Conservation (phyloP, 2,329 filamentous ascomycete species). For the Pestalotiopsis sp. region DNA sequence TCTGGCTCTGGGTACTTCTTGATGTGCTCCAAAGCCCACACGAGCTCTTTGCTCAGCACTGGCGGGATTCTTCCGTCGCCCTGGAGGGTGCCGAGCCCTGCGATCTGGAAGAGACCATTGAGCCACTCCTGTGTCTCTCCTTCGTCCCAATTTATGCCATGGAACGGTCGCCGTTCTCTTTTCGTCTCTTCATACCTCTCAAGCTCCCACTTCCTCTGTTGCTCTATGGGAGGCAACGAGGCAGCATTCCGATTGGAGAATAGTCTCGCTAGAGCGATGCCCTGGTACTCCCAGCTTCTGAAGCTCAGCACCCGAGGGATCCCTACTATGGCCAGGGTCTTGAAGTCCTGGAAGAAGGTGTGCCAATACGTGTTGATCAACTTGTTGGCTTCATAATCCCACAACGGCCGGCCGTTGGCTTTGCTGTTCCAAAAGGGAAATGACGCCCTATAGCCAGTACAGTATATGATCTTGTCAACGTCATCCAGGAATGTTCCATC, state of each 20-base stretch:
- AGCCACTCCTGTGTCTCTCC: slow-evolving; percentile 55
- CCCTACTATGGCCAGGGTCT: slow-evolving; percentile 54
- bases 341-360: slow-evolving; percentile 52
- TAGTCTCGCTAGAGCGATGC: slow-evolving; percentile 52
- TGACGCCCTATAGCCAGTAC: slow-evolving; percentile 45
- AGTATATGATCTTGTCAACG: slow-evolving; percentile 44
- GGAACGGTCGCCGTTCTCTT: slow-evolving; percentile 46
- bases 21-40: slow-evolving; percentile 52
- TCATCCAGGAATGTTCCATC: slow-evolving; percentile 39
- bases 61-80: slow-evolving; percentile 52
- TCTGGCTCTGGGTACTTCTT: slow-evolving; percentile 46
- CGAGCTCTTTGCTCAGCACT: slow-evolving; percentile 41
- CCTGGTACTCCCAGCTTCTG: slow-evolving; percentile 59
- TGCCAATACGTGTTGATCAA: slow-evolving; percentile 52
- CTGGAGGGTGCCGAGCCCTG: slow-evolving; percentile 49
- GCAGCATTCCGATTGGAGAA: slow-evolving; percentile 44
- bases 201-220: slow-evolving; percentile 51
- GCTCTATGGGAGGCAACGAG: slow-evolving; percentile 39
- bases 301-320: slow-evolving; percentile 55
- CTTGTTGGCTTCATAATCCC: slow-evolving; percentile 49
- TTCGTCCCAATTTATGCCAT: slow-evolving; percentile 55
- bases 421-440: slow-evolving; percentile 53
- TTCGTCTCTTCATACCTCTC: slow-evolving; percentile 35
- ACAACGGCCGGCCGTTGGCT: slow-evolving; percentile 49
- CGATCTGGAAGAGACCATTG: slow-evolving; percentile 46